A percentile compares a stretch with the other conserved stretches of the same genome.
Conservation (phyloP, 1,139 yeast species). For the Suhomyces coccinellae region DNA sequence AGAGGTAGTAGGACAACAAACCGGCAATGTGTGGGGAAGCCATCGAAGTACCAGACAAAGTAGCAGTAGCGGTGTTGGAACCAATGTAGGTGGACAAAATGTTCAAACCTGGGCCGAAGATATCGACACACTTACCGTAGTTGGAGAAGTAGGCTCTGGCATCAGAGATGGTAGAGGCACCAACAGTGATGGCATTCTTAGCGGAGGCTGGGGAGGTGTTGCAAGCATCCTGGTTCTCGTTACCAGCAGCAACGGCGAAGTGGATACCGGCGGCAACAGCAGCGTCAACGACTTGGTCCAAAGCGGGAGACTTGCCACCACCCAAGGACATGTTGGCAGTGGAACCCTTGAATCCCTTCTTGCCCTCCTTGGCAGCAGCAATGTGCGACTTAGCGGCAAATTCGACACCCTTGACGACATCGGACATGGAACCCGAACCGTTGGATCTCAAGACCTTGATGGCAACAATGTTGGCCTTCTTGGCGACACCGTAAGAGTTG, state of each 20-base stretch:
- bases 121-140: conserved; percentile 82
- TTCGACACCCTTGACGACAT: conserved; percentile 80
- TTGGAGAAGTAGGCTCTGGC: conserved; percentile 79
- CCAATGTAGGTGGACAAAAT: conserved; percentile 86
- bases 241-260: conserved; percentile 89
- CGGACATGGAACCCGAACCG: conserved; percentile 81
- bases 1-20: conserved; percentile 80
- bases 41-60: conserved; percentile 97
- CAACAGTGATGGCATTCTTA: conserved; percentile 73
- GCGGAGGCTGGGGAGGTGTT: conserved; percentile 82
- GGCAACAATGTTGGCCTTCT: conserved; percentile 71
- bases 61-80: conserved; percentile 78
- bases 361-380: conserved; percentile 53
- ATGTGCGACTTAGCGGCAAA: conserved; percentile 68
- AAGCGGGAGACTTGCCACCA: conserved; percentile 80
- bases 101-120: conserved; percentile 83
- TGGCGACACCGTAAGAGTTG: conserved; percentile 74
- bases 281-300: conserved; percentile 81
- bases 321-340: conserved; percentile 91
- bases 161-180: conserved; percentile 77
- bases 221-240: conserved; percentile 83
- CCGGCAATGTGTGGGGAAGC: conserved; percentile 98
- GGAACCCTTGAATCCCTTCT: conserved; percentile 76
- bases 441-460: conserved; percentile 74
- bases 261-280: conserved; percentile 80